phyloP scores from a whole-genome alignment of 257 asterid genomes.

The Solanum appendiculatum region DNA sequence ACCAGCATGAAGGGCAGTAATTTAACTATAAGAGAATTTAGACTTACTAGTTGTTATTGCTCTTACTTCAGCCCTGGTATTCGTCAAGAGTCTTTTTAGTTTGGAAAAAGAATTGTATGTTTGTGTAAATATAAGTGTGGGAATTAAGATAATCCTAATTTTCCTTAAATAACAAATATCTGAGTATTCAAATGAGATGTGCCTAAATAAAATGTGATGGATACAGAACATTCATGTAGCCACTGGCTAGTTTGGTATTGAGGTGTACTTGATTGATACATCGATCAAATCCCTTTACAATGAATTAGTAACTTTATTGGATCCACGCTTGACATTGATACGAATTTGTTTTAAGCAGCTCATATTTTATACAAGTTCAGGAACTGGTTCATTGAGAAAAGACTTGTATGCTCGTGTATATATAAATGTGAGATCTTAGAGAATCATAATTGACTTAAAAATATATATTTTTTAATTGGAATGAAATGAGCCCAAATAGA shows the following conservation, averaged over 20 bases:
- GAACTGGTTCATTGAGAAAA: neutral
- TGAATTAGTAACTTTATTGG: neutral
- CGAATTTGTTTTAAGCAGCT: neutral
- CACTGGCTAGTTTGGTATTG: neutral
- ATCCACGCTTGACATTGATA: neutral
- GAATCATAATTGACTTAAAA: neutral
- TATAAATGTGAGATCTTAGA: neutral
- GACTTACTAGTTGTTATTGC: neutral
- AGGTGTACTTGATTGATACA: neutral
- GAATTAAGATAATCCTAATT: neutral
- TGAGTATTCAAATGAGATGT: neutral
- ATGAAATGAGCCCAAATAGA: neutral
- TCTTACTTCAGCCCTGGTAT: neutral
- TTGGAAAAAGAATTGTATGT: neutral
- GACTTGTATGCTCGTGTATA: neutral
- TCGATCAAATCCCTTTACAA: neutral
- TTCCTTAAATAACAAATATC: neutral
- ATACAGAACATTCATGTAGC: neutral
- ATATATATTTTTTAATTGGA: neutral
- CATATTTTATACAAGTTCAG: neutral
- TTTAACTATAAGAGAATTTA: neutral
- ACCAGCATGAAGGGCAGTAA: neutral
- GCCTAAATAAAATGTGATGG: neutral
- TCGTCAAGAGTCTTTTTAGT: neutral
- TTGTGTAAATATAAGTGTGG: neutral